Evolutionary conservation across 305 asterid species (phyloP).

Genomic region (Vinca major): DNA sequence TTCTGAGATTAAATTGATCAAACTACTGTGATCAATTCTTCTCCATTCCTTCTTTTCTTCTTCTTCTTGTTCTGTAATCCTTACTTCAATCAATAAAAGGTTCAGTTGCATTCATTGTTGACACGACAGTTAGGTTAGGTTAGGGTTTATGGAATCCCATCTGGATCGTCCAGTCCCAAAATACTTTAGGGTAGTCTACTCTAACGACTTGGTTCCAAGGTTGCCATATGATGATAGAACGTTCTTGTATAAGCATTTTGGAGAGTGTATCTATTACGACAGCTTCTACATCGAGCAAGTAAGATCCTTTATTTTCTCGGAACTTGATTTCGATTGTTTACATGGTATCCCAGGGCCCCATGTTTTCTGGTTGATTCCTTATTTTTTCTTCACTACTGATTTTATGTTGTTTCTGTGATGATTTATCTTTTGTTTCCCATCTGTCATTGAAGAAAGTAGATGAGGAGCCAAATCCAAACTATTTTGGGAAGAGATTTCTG

Average conservation of each 20-base stretch:
- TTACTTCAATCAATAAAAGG: too few species aligned
- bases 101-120: too few species aligned
- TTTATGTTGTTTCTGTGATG: not conserved
- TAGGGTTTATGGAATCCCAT: conserved; percentile 58
- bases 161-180: conserved; percentile 45
- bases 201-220: conserved; percentile 89
- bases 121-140: too few species aligned
- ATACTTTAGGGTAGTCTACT: conserved; percentile 73
- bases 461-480: conserved; percentile 82
- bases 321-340: not conserved
- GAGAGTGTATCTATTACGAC: conserved; percentile 63
- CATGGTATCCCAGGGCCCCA: too few species aligned
- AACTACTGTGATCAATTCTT: too few species aligned
- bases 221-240: conserved; percentile 80
- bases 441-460: conserved; percentile 40
- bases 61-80: too few species aligned
- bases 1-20: too few species aligned
- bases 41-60: too few species aligned
- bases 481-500: conserved; percentile 55
- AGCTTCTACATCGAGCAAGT: conserved; percentile 71
- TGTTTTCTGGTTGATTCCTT: too few species aligned
- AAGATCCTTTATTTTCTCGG: conserved; percentile 14
- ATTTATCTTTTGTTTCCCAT: conserved; percentile 3
- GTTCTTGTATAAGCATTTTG: conserved; percentile 88
- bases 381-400: not conserved